A percentile compares a stretch with the other conserved stretches of the same genome.
Evolutionary conservation across 1,284 basidiomycete genomes (phyloP).

Genomic region (Ceratobasidium sp.): DNA sequence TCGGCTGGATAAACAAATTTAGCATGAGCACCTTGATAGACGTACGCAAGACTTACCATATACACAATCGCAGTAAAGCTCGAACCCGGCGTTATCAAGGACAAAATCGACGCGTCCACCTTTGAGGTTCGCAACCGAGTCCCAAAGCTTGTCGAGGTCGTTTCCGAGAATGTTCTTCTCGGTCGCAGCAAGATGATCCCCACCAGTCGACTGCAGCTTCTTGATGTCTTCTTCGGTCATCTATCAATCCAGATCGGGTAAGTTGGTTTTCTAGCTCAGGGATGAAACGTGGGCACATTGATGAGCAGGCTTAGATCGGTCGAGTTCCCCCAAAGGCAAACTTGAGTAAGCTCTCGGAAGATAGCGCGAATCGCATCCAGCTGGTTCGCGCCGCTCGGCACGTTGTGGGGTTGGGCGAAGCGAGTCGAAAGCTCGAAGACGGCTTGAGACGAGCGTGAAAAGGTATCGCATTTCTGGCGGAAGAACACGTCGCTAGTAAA

Average conservation of each 20-base stretch:
- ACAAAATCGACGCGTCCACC: conserved; percentile 90
- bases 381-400: conserved; percentile 67
- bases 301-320: conserved; percentile 96
- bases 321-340: conserved; percentile 96
- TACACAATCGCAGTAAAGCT: conserved; percentile 96
- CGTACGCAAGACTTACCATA: conserved; percentile 72
- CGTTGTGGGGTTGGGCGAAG: conserved; percentile 86
- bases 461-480: conserved; percentile 95
- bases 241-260: conserved; percentile 43
- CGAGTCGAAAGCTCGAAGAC: conserved; percentile 96
- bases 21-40: background rate
- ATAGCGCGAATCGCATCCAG: conserved; percentile 81
- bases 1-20: conserved; percentile 63
- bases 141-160: conserved; percentile 83
- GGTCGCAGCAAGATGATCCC: conserved; percentile 92
- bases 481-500: conserved; percentile 80
- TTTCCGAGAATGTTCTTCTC: conserved; percentile 96
- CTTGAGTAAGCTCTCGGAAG: conserved; percentile 96
- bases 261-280: background rate
- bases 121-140: conserved; percentile 78
- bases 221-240: conserved; percentile 99
- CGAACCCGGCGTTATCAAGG: conserved; percentile 91
- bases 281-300: conserved; percentile 60
- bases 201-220: conserved; percentile 95
- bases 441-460: conserved; percentile 90